Conservation (phyloP, 495 filamentous ascomycete genomes). For the Daldinia loculata region DNA sequence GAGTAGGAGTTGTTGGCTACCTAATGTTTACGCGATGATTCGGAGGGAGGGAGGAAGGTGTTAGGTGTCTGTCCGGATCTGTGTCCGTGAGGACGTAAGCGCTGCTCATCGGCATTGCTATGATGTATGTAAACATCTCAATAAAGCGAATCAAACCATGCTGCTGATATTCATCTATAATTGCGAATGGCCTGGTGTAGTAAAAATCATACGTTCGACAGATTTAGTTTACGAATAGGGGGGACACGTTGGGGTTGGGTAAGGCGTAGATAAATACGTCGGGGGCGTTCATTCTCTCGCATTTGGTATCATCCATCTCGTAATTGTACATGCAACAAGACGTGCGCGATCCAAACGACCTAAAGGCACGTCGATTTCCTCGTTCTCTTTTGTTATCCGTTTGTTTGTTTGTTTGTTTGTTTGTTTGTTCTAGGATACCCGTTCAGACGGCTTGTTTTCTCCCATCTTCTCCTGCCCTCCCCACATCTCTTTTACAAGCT, state of each 20-base stretch:
- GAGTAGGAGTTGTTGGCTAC: slow-evolving; percentile 7
- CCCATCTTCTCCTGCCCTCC: not conserved
- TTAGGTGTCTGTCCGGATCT: not conserved
- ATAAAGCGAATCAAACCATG: not conserved
- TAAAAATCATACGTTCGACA: no score
- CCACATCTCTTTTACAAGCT: slow-evolving; percentile 46
- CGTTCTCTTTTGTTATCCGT: not conserved
- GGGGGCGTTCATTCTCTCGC: slow-evolving; percentile 8
- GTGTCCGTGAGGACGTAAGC: not conserved
- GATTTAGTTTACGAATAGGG: not conserved
- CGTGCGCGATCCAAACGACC: slow-evolving; percentile 27
- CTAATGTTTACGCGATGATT: slow-evolving; percentile 2
- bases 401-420: not conserved
- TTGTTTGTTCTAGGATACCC: not conserved
- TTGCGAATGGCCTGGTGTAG: no score
- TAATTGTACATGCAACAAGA: slow-evolving; percentile 25
- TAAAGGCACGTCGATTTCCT: slow-evolving; percentile 2
- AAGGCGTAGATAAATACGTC: not conserved
- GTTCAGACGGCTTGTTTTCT: not conserved
- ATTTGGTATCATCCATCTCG: slow-evolving; percentile 33
- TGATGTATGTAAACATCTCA: not conserved
- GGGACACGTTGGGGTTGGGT: not conserved
- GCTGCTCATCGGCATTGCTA: not conserved
- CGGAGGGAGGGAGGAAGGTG: not conserved
- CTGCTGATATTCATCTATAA: not conserved